phyloP scores from a whole-genome alignment of 2,329 filamentous ascomycete genomes.

The Arthrobotrys sphaeroides region DNA sequence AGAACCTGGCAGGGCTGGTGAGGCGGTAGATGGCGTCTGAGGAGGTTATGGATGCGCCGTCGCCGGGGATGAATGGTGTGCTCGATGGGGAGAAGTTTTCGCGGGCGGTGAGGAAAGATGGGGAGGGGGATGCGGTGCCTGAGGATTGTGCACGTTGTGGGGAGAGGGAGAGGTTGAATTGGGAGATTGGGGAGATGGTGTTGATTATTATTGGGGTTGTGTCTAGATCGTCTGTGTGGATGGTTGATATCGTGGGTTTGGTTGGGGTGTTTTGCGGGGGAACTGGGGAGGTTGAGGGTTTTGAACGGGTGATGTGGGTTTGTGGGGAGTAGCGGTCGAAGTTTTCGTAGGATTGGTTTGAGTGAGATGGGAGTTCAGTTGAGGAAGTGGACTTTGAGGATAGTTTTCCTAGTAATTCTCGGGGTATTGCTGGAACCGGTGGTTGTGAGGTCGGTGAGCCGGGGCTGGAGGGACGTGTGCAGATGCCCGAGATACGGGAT shows the following conservation, averaged over 20 bases:
- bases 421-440: neutral
- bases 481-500: neutral
- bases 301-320: too few species aligned
- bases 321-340: too few species aligned
- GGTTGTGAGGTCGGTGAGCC: neutral
- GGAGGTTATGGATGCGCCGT: neutral
- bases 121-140: neutral
- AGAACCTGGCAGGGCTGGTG: conserved; percentile 15
- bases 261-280: neutral
- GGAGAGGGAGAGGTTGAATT: neutral
- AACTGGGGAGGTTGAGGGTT: too few species aligned
- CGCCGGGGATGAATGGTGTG: neutral
- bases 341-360: too few species aligned
- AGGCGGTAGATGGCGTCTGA: neutral
- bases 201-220: neutral
- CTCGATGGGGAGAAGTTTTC: neutral
- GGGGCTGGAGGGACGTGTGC: neutral
- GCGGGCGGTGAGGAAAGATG: neutral
- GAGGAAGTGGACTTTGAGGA: neutral
- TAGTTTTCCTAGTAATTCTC: neutral
- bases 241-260: neutral
- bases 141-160: too few species aligned
- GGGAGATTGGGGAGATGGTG: conserved; percentile 10
- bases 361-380: neutral
- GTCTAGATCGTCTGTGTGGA: too few species aligned